Evolutionary conservation across 2,329 filamentous ascomycete genomes (phyloP).

Genomic region (Aurifilum marmelostoma): DNA sequence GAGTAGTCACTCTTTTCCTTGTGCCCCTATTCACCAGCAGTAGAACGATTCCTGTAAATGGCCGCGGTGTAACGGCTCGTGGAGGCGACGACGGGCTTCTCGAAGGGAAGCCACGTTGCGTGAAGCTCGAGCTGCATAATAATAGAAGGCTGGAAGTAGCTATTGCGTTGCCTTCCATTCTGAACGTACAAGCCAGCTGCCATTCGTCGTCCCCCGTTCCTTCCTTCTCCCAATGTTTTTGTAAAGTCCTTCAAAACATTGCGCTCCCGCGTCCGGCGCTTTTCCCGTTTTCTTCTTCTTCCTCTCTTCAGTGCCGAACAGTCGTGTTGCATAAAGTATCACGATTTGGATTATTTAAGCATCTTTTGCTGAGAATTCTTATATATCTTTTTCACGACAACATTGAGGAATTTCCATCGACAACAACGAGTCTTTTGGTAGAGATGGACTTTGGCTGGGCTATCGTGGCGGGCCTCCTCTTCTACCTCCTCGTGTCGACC

Average conservation of each 20-base stretch:
- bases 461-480: constrained; percentile 18
- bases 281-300: neutral
- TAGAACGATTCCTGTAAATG: too few relatives aligned
- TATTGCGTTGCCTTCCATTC: too few relatives aligned
- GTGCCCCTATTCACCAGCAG: too few relatives aligned
- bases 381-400: neutral
- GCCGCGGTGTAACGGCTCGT: too few relatives aligned
- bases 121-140: too few relatives aligned
- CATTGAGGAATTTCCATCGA: neutral
- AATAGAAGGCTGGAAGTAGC: too few relatives aligned
- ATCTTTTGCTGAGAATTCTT: neutral
- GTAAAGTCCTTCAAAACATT: neutral
- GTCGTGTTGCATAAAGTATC: neutral
- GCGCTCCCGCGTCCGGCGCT: neutral
- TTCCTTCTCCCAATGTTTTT: neutral
- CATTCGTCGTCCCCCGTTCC: neutral
- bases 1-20: too few relatives aligned
- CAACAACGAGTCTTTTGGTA: neutral
- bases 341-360: neutral
- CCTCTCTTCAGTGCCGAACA: neutral
- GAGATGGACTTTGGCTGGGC: constrained; percentile 2
- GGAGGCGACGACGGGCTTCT: neutral
- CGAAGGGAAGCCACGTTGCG: too few relatives aligned
- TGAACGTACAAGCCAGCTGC: too few relatives aligned
- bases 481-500: constrained; percentile 20